Conservation (phyloP, 345 rosid genomes). For the Abelmoschus esculentus region DNA sequence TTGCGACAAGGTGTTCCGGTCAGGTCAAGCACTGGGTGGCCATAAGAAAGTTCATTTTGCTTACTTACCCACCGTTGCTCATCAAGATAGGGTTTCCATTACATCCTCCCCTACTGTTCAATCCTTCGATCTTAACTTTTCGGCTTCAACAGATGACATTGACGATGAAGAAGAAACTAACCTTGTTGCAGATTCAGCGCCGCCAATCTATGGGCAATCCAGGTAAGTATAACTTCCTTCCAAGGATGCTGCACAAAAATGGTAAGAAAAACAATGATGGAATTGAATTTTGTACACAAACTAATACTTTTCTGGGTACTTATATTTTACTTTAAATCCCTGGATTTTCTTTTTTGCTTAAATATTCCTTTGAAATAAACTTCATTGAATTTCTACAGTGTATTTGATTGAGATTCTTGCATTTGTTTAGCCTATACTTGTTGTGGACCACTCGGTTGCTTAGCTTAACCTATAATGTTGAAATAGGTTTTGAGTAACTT, state of each 20-base stretch:
- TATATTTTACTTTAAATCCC: background rate
- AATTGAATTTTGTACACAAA: background rate
- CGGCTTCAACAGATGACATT: conserved; percentile 21
- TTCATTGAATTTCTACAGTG: background rate
- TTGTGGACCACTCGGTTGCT: too few species aligned
- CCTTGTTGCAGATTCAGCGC: conserved; percentile 3
- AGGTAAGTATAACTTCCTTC: too few species aligned
- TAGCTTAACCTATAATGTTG: background rate
- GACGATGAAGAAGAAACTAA: conserved; percentile 9
- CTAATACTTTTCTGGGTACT: background rate
- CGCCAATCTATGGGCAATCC: background rate
- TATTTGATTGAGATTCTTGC: background rate
- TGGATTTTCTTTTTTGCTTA: background rate
- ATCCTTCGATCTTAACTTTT: conserved; percentile 35
- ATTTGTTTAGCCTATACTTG: too few species aligned
- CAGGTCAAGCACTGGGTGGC: conserved; percentile 63
- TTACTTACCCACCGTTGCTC: background rate
- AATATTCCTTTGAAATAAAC: background rate
- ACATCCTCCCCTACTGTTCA: background rate
- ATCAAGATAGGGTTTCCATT: background rate
- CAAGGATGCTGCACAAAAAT: too few species aligned
- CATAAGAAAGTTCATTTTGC: conserved; percentile 50
- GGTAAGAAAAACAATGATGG: too few species aligned
- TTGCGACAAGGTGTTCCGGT: conserved; percentile 39
- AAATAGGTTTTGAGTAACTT: too few species aligned